Percentiles rank a stretch among this genome's conserved stretches.
phyloP scores from a whole-genome alignment of 2,329 filamentous ascomycete genomes.

The Penicillium nordicum region DNA sequence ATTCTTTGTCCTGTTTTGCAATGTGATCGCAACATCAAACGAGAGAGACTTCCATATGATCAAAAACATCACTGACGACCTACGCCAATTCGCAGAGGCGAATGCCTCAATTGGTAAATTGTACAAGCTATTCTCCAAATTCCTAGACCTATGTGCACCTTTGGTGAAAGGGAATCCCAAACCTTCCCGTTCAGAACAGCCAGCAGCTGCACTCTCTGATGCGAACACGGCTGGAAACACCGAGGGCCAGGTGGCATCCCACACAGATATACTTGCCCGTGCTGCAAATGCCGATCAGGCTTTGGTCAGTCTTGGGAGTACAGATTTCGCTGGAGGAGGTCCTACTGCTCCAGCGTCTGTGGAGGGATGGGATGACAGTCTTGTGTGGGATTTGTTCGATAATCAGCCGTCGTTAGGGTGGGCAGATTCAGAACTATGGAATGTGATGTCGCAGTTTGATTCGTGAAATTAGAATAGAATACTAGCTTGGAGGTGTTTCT shows the following conservation, averaged over 20 bases:
- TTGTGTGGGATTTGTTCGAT: slow-evolving; percentile 26
- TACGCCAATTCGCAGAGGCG: slow-evolving; percentile 20
- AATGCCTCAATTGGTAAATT: slow-evolving; percentile 23
- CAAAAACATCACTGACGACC: slow-evolving; percentile 21
- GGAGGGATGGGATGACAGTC: slow-evolving; percentile 23
- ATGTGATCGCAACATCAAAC: slow-evolving; percentile 24
- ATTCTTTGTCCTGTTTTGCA: slow-evolving; percentile 24
- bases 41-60: slow-evolving; percentile 23
- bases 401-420: slow-evolving; percentile 24
- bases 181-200: background rate
- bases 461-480: background rate
- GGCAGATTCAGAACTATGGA: slow-evolving; percentile 24
- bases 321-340: background rate
- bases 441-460: slow-evolving; percentile 16
- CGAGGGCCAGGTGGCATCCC: background rate
- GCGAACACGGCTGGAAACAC: background rate
- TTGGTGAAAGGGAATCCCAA: slow-evolving; percentile 11
- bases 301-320: slow-evolving; percentile 1
- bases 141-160: slow-evolving; percentile 20
- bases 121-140: slow-evolving; percentile 22
- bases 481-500: background rate
- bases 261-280: slow-evolving; percentile 7
- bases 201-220: background rate
- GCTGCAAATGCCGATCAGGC: background rate
- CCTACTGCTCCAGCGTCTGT: slow-evolving; percentile 7